Evolutionary conservation across 2,329 filamentous ascomycete species (phyloP), one percentile per base, ranked within the genome.

Genomic region (Sclerotinia trifoliorum): DNA sequence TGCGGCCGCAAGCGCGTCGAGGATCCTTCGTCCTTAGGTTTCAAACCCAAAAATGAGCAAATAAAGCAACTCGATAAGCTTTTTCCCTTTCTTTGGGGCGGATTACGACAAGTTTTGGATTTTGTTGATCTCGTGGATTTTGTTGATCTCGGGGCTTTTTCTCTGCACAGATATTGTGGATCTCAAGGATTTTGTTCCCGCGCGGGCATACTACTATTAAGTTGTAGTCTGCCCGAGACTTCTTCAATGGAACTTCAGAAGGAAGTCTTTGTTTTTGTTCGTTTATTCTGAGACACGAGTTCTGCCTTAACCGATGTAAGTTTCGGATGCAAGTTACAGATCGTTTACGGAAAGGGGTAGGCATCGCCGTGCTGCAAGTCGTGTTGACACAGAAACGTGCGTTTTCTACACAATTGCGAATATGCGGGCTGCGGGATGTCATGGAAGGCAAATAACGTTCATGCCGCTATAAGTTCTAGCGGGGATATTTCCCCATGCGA

Each of bases 261-360:
- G 13, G 35, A 49, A 32, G 13, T 35, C 44, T 49, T 62, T 29
- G 17, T 29, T 32, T 35, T 49, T 35, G 19, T 62, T 62, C 35
- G 26, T 49, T 62, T 32, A 4, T 49, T 62, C 48, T 29, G 44
- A 49, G 58, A 49, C 21, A 62, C 58, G 29, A 62, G 24, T 49
- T 21, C 26, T 35, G 58, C 29, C 24, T 62, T n/a, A 15, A 29
- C 17, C 35, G 49, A 29, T 24, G 13, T 55, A 32, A 42, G 62
- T 21, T 39, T 42, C 48, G 29, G 61, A 64, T 32, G 48, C 35
- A 64, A 51, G 49, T 52, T 39, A 65, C 62, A 17, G 49, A 65
- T 65, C 49, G 62, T 65, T 65, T 65, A 65, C 49, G 62, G 49
- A 65, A 65, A 55, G 49, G 62, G 60, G 46, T 26, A 62, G n/a